A percentile compares a stretch with the other conserved stretches of the same genome.
Conservation (phyloP, 2,329 filamentous ascomycete genomes). For the Pyricularia pennisetigena region DNA sequence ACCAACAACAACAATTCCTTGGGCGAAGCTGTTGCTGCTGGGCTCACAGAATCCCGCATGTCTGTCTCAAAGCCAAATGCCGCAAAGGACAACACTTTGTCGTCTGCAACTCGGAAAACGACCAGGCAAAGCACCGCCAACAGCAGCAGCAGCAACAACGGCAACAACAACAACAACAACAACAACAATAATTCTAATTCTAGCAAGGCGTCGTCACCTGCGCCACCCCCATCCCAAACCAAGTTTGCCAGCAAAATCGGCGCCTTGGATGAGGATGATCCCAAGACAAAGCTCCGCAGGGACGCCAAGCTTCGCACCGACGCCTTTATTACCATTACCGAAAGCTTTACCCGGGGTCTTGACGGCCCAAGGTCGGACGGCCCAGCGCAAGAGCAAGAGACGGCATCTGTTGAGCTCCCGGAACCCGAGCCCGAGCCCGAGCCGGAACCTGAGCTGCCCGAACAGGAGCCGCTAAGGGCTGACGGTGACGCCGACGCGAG, state of each 20-base stretch:
- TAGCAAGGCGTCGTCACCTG: conserved; percentile 1
- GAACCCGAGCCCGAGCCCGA: not conserved
- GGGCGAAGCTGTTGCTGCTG: not conserved
- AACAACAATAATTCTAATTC: conserved; percentile 1
- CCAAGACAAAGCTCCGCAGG: conserved; percentile 15
- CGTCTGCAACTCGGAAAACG: not conserved
- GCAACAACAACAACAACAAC: not conserved
- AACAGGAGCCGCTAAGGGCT: conserved; percentile 3
- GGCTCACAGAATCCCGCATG: conserved; percentile 1
- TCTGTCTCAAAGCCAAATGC: conserved; percentile 1
- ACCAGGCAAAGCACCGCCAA: conserved; percentile 2
- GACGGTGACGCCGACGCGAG: not conserved
- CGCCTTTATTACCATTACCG: conserved; percentile 18
- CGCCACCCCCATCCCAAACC: conserved; percentile 3
- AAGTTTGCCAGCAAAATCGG: conserved; percentile 16
- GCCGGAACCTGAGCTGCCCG: not conserved
- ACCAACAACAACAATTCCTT: conserved; percentile 5
- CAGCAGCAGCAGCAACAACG: not conserved
- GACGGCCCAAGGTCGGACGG: not conserved
- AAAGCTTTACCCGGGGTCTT: conserved; percentile 25
- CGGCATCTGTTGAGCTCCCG: not conserved
- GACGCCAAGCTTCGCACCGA: conserved; percentile 23
- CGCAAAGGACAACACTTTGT: not conserved
- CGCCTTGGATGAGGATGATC: conserved; percentile 15
- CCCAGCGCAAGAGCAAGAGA: not conserved